Percentiles rank a stretch among this genome's conserved stretches.
phyloP scores from a whole-genome alignment of 768 basidiomycete genomes.

The Hydnomerulius pinastri region DNA sequence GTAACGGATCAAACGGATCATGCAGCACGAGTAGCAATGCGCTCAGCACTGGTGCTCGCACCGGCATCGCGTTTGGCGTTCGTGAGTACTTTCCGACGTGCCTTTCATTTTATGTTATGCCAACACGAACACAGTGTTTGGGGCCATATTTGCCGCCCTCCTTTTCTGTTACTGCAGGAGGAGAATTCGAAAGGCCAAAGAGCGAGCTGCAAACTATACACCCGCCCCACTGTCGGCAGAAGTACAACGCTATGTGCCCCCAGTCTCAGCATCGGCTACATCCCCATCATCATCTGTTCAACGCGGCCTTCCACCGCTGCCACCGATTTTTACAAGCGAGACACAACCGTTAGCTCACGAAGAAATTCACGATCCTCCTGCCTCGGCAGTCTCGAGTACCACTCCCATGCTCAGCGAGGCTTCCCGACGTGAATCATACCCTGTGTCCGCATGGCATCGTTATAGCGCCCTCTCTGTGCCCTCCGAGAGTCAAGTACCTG shows the following conservation, averaged over 20 bases:
- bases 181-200: conserved; percentile 3
- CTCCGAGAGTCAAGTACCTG: not conserved
- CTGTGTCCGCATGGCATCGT: conserved; percentile 4
- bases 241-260: conserved; percentile 11
- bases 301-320: conserved; percentile 1
- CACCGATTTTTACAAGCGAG: not conserved
- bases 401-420: not conserved
- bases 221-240: conserved; percentile 1
- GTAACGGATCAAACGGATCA: not conserved
- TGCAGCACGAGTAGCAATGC: not conserved
- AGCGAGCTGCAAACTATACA: not conserved
- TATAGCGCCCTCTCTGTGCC: conserved; percentile 1
- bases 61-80: conserved; percentile 28
- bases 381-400: not conserved
- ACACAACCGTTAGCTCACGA: not conserved
- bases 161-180: conserved; percentile 7
- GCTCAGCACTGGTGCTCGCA: conserved; percentile 18
- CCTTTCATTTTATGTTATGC: not conserved
- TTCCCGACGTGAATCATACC: not conserved
- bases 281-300: not conserved
- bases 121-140: conserved; percentile 5
- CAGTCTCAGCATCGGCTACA: not conserved
- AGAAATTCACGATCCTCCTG: not conserved
- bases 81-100: conserved; percentile 16
- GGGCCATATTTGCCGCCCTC: not conserved